Evolutionary conservation across 331 rosid species (phyloP), one percentile per base, ranked within the genome.

Genomic region (Quercus tomentella): DNA sequence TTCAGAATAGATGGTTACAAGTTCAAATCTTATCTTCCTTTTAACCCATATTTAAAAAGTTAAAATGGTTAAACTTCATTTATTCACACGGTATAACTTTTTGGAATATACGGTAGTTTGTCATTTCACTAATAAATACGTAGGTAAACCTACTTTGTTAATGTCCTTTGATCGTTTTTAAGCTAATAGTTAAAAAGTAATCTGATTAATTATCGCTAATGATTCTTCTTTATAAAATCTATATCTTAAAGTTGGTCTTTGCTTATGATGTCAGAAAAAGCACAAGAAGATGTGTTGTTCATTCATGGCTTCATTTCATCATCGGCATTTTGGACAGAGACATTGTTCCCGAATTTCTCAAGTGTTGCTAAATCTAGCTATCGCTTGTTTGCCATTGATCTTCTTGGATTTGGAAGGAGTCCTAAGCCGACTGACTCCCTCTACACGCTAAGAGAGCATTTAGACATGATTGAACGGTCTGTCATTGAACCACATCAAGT

Each of bases 301-400:
- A 92, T 96, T 75, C 99, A 96, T 57, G 99, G 99, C 1, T 96
- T 96, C 73, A 93, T 96, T 12, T 96, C 99, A 6, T 93, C 99
- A 0, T 96, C 99, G 1, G 75, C 82, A 2, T 96, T 93, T 21
- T 96, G 98, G 98, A 92, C 97, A 1, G 98, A 96, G 33, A 96
- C 99, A 6, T 12, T 96, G 56, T 96, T 96, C 72, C 98, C 99
- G 0, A 92, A 93, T 70, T 85, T 96, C 61, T 93, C 99, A 0
- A 69, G 56, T 0, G 82, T 65, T 0, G 89, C 89, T 0, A 89
- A 78, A 76, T 91, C 92, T 1, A 79, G 75, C 9, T 96, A 86
- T 49, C 67, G 99, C 11, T 57, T 96, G n/a, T 91, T 96, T 3
- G 99, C 99, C 0, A 86, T 96, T 22, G 99, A 96, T 86, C 84